Evolutionary conservation across 2,329 filamentous ascomycete genomes (phyloP), one percentile per base, ranked within the genome.

Genomic region (Sphaceloma murrayae): DNA sequence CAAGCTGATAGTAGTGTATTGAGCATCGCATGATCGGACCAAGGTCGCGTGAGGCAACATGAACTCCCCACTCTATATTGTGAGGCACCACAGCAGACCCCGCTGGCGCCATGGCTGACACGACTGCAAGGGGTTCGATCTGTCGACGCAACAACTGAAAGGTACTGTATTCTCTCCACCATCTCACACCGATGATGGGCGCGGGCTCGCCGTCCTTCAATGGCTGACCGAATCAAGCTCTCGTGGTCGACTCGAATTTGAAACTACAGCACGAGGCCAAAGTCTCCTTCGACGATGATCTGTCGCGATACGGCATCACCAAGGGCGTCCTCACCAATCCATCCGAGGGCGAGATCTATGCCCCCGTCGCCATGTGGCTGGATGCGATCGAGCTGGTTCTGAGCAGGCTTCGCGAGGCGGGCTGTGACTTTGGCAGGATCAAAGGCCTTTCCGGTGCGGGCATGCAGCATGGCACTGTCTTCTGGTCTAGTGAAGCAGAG

Each of bases 391-490:
- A 96, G 59, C 76, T 89, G 13, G 86, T 95, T 11, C 73, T 96
- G 46, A 66, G 72, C 36, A 78, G 83, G 11, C 72, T 98, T 50
- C 72, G 75, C 53, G 72, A 78, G 31, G 74, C 78, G 48, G 78
- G 79, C 1, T 74, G 85, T 45, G 81, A 87, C 53, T 81, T 95
- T 56, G 65, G 72, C 43, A 75, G 76, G 42, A 78, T 98, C 51
- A 78, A 75, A 57, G 89, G 85, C 21, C 74, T 98, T 54, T 89
- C 85, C 56, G 91, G 87, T 50, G 88, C 89, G 11, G 88, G 91
- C 45, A 93, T 96, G 74, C 91, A 98, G 70, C 91, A 96, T 64
- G 91, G 91, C 24, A 96, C 89, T 61, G 87, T 96, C 19, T 96
- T 91, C 67, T 96, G 89, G 89, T 82, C 75, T 47, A 62, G 68